phyloP scores from a whole-genome alignment of 2,329 filamentous ascomycete species.

The Berkeleyomyces basicola region DNA sequence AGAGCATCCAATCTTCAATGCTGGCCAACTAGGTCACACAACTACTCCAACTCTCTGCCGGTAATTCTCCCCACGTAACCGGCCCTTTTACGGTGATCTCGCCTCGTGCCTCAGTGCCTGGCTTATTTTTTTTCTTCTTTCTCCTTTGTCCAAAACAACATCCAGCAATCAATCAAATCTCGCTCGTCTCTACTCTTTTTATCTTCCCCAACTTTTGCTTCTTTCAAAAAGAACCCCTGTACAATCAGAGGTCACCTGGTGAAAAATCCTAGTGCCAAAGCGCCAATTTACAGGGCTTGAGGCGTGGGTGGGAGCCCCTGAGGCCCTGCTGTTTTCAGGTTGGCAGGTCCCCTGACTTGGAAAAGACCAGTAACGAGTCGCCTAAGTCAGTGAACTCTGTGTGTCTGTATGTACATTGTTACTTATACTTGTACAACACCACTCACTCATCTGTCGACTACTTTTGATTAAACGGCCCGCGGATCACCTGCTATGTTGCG shows the following conservation, averaged over 20 bases:
- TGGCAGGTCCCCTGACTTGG: not conserved
- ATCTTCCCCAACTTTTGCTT: not conserved
- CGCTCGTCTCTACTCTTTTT: not conserved
- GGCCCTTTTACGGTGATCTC: too few relatives aligned
- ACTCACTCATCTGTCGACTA: too few relatives aligned
- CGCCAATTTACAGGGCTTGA: not conserved
- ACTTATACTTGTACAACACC: too few relatives aligned
- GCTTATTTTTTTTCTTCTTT: too few relatives aligned
- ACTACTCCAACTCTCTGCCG: too few relatives aligned
- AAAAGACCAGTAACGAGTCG: not conserved
- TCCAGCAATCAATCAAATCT: not conserved
- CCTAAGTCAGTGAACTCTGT: not conserved
- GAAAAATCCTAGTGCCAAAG: slow-evolving; percentile 2
- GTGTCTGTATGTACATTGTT: too few relatives aligned
- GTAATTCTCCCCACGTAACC: too few relatives aligned
- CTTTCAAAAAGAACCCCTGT: not conserved
- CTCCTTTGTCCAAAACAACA: not conserved
- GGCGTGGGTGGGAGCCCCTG: not conserved
- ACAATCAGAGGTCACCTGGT: slow-evolving; percentile 1
- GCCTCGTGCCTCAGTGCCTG: too few relatives aligned
- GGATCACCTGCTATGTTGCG: not conserved
- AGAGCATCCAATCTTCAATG: too few relatives aligned
- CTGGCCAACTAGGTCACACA: too few relatives aligned
- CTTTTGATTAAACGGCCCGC: not conserved
- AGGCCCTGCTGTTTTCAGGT: not conserved